These are phyloP conservation scores for Hypoxylon sp. DNA, from an alignment of 2,329 filamentous ascomycete genomes.

Conservation along the genomic window DNA sequence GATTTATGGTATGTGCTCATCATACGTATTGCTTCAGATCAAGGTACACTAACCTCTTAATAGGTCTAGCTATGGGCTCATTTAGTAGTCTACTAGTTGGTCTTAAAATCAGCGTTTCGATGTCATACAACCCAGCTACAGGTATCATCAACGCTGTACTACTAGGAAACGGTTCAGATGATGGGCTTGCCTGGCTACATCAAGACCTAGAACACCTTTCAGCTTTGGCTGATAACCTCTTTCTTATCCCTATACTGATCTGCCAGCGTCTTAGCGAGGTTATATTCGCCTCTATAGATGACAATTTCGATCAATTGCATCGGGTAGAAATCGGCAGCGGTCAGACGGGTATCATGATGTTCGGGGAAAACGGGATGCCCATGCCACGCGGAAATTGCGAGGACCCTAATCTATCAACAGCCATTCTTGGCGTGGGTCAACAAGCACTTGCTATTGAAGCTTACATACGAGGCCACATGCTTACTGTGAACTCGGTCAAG, in stretches of 20 bases:
- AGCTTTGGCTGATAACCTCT: conserved; percentile 23
- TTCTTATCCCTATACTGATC: conserved; percentile 19
- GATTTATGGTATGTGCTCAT: conserved; percentile 14
- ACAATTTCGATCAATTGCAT: conserved; percentile 24
- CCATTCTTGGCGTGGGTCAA: conserved; percentile 21
- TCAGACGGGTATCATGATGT: conserved; percentile 28
- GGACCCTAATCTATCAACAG: conserved; percentile 17
- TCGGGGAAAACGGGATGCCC: conserved; percentile 27
- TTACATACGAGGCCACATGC: conserved; percentile 16
- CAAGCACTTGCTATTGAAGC: conserved; percentile 24
- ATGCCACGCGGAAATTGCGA: conserved; percentile 27
- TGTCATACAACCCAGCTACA: conserved; percentile 24
- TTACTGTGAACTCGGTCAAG: conserved; percentile 18
- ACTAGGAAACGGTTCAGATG: conserved; percentile 12
- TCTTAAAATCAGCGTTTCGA: conserved; percentile 17
- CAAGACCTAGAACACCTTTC: conserved; percentile 23
- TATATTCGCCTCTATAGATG: conserved; percentile 13
- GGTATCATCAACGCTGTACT: conserved; percentile 18
- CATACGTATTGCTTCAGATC: neutral
- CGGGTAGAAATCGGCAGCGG: conserved; percentile 27
- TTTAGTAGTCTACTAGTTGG: conserved; percentile 29
- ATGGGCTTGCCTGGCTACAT: conserved; percentile 25
- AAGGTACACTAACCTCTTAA: neutral
- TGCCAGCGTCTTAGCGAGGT: conserved; percentile 30
- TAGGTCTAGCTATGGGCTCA: conserved; percentile 19